phyloP scores from a whole-genome alignment of 352 stramenopile genomes.

The Phytophthora megakarya region DNA sequence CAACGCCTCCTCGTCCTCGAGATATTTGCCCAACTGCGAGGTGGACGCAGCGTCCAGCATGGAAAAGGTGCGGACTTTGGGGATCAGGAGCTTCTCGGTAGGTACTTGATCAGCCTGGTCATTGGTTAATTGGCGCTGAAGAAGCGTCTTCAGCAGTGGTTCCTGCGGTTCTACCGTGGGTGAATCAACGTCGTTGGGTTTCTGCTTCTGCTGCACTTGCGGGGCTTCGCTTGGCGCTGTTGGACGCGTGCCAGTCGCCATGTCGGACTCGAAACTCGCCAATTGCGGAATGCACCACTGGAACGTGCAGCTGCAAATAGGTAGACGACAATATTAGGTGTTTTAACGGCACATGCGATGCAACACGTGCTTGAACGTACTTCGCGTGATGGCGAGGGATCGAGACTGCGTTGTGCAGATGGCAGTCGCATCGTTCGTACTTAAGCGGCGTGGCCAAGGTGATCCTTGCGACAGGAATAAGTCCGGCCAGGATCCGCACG shows the following conservation, averaged over 20 bases:
- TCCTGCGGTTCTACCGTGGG: conserved; percentile 10
- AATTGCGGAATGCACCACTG: conserved; percentile 22
- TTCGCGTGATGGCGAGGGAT: conserved; percentile 15
- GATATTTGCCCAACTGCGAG: conserved; percentile 36
- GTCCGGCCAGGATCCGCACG: neutral
- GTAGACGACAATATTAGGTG: neutral
- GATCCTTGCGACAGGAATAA: conserved; percentile 26
- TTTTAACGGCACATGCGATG: conserved; percentile 10
- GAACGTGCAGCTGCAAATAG: conserved; percentile 25
- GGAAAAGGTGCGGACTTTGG: conserved; percentile 47
- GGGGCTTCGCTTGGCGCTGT: conserved; percentile 15
- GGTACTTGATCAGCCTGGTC: conserved; percentile 26
- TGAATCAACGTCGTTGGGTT: conserved; percentile 5
- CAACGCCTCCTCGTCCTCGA: conserved; percentile 41
- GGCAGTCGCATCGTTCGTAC: conserved; percentile 19
- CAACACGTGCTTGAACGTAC: conserved; percentile 5
- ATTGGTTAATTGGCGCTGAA: conserved; percentile 12
- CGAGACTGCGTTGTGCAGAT: conserved; percentile 1
- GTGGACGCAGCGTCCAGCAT: conserved; percentile 41
- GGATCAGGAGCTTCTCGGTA: conserved; percentile 33
- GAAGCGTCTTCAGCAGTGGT: conserved; percentile 5
- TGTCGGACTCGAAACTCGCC: conserved; percentile 18
- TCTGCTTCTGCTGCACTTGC: conserved; percentile 23
- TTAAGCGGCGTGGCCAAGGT: conserved; percentile 5
- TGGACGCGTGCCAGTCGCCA: conserved; percentile 26